Conservation (phyloP, 2,329 filamentous ascomycete species). For the Penicillium digitatum region DNA sequence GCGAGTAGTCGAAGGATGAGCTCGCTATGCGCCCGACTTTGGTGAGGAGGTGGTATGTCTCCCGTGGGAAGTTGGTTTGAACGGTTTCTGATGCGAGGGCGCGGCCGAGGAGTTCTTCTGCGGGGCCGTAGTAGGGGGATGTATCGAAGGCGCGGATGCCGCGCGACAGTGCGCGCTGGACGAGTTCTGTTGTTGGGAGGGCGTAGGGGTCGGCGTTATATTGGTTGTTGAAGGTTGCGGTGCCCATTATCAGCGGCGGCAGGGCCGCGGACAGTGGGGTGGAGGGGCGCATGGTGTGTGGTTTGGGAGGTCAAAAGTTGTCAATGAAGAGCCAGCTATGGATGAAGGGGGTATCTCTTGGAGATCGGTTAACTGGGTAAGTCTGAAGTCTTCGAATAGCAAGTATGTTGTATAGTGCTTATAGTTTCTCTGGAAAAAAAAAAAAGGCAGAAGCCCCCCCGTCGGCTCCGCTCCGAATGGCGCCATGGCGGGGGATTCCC, state of each 20-base stretch:
- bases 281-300: constrained; percentile 27
- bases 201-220: constrained; percentile 50
- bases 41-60: constrained; percentile 58
- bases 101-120: constrained; percentile 50
- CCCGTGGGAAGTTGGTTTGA: constrained; percentile 50
- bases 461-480: constrained; percentile 21
- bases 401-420: neutral
- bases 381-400: neutral
- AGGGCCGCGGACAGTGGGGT: constrained; percentile 41
- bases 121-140: constrained; percentile 54
- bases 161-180: constrained; percentile 46
- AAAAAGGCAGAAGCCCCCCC: neutral
- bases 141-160: constrained; percentile 53
- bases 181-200: constrained; percentile 47
- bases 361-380: neutral
- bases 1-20: constrained; percentile 60
- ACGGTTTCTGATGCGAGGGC: constrained; percentile 43
- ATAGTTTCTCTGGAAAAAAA: constrained; percentile 3
- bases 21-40: constrained; percentile 58
- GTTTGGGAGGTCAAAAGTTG: neutral
- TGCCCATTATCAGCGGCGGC: constrained; percentile 48
- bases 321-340: neutral
- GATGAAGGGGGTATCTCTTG: neutral
- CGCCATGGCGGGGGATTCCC: constrained; percentile 23
- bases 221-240: constrained; percentile 49